Conservation (phyloP, 2,329 filamentous ascomycete species). For the Talaromyces sp. region DNA sequence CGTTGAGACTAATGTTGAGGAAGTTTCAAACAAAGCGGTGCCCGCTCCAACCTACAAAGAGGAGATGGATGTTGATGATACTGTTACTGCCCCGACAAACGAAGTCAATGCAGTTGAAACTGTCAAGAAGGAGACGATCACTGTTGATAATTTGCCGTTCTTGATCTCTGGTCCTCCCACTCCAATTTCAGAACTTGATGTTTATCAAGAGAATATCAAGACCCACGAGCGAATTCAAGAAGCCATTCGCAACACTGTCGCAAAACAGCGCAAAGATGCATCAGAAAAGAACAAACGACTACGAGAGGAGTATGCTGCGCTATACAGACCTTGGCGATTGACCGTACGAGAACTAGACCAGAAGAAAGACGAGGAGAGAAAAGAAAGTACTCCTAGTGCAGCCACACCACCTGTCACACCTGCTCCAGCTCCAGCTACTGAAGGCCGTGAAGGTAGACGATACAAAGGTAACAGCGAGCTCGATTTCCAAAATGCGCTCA, state of each 20-base stretch:
- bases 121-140: constrained; percentile 28
- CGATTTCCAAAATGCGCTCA: constrained; percentile 48
- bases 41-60: constrained; percentile 21
- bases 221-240: constrained; percentile 40
- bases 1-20: constrained; percentile 23
- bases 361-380: constrained; percentile 36
- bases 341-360: constrained; percentile 43
- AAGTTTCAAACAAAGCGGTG: constrained; percentile 2
- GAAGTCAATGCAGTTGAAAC: constrained; percentile 17
- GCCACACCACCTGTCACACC: constrained; percentile 35
- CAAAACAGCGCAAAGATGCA: constrained; percentile 37
- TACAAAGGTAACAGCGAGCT: constrained; percentile 50
- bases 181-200: constrained; percentile 45
- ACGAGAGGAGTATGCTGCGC: constrained; percentile 38
- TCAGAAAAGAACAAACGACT: constrained; percentile 40
- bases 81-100: constrained; percentile 14
- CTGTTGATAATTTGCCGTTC: constrained; percentile 47
- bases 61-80: constrained; percentile 23
- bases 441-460: constrained; percentile 34
- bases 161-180: constrained; percentile 42
- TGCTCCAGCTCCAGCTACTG: constrained; percentile 30
- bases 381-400: constrained; percentile 36
- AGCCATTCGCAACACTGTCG: constrained; percentile 37
- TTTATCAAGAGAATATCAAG: constrained; percentile 41
- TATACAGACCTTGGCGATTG: constrained; percentile 47